Base-by-base conservation (phyloP, 2,329 filamentous ascomycete genomes). In the Ophiocordyceps camponoti-saundersi region DNA sequence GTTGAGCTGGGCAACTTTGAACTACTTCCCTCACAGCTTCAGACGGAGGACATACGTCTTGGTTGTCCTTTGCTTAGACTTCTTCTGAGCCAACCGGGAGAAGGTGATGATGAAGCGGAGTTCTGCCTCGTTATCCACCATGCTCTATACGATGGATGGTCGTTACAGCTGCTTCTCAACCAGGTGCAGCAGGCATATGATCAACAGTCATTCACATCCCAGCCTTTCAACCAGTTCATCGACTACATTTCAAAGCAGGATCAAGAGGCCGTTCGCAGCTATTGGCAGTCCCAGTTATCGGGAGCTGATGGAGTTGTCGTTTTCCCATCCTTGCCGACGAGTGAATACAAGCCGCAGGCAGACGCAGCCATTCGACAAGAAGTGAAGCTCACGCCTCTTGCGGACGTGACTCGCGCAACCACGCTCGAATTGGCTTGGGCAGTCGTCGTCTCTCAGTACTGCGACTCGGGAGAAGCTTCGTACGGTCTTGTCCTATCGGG, bases 81-180 rank as follows among this genome's bases (percentile, higher is more conserved):
- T 48, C 62, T 73, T 18, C 18, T 51, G 2, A 47, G 42, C 23
- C 23, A n/a, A 26, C 29, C 43, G 15, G 18, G 15, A 15, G 11
- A 22, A 11, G 13, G 30, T n/a, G 18, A 16, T 32, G 3, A 22
- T 44, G 12, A 26, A 11, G n/a, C 32, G 11, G 41, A 47, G 20
- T 34, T 50, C 44, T 18, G 36, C 42, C 57, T 70, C 51, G 69
- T 68, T 0, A 66, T 72, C 53, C 71, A 75, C 48, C 71, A 75
- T 50, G 66, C 65, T 13, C 55, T 73, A 0, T 75, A 75, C 47
- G 72, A 75, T 46, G 71, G 71, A 16, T 73, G 71, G 70, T 69
- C 65, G 1, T 65, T 71, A 62, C 63, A 65, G 6, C 54, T 71
- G 4, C 55, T 71, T 3, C 59, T 71, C 30, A 63, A 67, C 21